phyloP scores from a whole-genome alignment of 129 eudicot genomes.

The Flaveria sonorensis region DNA sequence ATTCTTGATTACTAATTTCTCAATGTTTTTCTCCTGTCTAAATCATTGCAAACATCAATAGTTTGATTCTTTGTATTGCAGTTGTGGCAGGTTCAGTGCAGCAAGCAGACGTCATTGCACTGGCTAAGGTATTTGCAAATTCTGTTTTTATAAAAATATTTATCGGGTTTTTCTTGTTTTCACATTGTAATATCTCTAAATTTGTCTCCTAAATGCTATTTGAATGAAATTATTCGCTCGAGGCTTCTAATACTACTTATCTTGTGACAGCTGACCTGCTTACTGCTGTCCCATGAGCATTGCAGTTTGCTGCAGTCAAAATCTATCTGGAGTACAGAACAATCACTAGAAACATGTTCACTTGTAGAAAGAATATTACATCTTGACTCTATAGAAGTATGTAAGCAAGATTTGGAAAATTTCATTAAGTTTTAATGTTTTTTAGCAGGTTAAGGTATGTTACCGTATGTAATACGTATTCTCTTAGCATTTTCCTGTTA shows the following conservation, averaged over 20 bases:
- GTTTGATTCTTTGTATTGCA: constrained; percentile 38
- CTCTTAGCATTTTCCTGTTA: neutral
- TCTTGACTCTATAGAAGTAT: constrained; percentile 82
- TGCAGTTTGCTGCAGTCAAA: constrained; percentile 56
- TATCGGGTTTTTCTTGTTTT: neutral
- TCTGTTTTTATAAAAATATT: neutral
- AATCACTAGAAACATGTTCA: constrained; percentile 56
- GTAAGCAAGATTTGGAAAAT: constrained; percentile 17
- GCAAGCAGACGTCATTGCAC: constrained; percentile 77
- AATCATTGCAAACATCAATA: neutral
- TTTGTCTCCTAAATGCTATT: neutral
- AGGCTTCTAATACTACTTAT: constrained; percentile 17
- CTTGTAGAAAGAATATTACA: constrained; percentile 80
- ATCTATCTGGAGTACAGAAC: constrained; percentile 88
- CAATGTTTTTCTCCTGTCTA: constrained; percentile 29
- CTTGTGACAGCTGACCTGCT: constrained; percentile 79
- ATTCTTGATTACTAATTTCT: neutral
- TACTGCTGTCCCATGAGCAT: constrained; percentile 73
- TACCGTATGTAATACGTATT: constrained; percentile 9
- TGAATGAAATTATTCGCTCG: constrained; percentile 10
- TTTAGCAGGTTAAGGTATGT: neutral
- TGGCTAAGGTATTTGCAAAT: constrained; percentile 56
- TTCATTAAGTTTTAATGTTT: neutral
- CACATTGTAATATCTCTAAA: neutral
- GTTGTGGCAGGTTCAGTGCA: constrained; percentile 58